Percentiles rank a stretch among this genome's conserved stretches.
Conservation (phyloP, 2,329 filamentous ascomycete species). For the Geosmithia putterillii region DNA sequence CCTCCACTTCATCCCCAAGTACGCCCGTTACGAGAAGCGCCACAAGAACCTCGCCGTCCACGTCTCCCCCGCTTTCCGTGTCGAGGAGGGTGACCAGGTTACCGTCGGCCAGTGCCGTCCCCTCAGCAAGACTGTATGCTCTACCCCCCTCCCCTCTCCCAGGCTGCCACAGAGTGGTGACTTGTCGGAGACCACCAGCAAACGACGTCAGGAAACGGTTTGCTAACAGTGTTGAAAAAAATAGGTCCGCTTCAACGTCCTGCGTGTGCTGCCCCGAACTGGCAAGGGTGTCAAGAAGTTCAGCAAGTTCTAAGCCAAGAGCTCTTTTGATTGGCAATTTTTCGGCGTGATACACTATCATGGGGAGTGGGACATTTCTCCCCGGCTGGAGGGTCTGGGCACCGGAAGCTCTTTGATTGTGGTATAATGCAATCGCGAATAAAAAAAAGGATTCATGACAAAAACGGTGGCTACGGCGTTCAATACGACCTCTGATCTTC, state of each 20-base stretch:
- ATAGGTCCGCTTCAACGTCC: conserved; percentile 97
- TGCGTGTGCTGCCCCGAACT: conserved; percentile 93
- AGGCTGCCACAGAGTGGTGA: not conserved
- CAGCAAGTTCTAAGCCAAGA: conserved; percentile 79
- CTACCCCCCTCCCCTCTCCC: not conserved
- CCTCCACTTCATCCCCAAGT: conserved; percentile 99
- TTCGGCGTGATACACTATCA: conserved; percentile 40
- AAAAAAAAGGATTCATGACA: conserved; percentile 26
- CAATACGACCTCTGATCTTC: conserved; percentile 15
- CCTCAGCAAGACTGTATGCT: conserved; percentile 96
- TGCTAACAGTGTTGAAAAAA: conserved; percentile 10
- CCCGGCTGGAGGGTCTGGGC: conserved; percentile 24
- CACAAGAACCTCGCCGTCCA: conserved; percentile 99
- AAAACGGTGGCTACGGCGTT: conserved; percentile 3
- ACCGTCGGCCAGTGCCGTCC: conserved; percentile 99
- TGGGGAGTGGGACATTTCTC: conserved; percentile 17
- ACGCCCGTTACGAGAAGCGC: conserved; percentile 99
- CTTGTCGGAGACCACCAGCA: not conserved
- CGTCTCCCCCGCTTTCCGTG: conserved; percentile 99
- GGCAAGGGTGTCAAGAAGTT: conserved; percentile 97
- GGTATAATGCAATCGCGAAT: conserved; percentile 32
- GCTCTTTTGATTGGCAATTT: conserved; percentile 35
- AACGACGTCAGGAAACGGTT: not conserved
- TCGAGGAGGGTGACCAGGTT: conserved; percentile 98
- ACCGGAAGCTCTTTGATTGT: conserved; percentile 30